Evolutionary conservation across 495 filamentous ascomycete genomes (phyloP).

Genomic region (Neurospora discreta): DNA sequence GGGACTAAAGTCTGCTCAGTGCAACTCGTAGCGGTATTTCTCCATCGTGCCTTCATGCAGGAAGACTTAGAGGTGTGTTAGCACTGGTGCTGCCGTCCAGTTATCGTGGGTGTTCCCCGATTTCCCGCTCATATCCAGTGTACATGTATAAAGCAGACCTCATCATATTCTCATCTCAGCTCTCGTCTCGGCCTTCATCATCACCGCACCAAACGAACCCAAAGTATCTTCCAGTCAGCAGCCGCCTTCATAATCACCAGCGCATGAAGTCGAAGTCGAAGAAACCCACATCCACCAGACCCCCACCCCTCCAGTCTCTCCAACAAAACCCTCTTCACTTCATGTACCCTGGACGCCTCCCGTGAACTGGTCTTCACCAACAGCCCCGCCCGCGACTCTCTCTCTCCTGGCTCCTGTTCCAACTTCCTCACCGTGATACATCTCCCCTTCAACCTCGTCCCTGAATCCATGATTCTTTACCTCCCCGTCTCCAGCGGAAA

Average conservation of each 20-base stretch:
- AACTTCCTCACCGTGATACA: background rate
- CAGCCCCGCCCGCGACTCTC: background rate
- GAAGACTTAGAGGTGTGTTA: background rate
- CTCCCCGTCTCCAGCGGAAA: background rate
- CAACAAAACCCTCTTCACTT: constrained; percentile 9
- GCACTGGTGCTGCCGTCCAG: background rate
- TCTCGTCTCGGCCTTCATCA: background rate
- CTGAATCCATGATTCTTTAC: background rate
- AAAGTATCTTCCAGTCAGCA: background rate
- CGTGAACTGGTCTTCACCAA: constrained; percentile 11
- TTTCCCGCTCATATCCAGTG: background rate
- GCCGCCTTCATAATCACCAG: background rate
- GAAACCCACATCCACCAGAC: background rate
- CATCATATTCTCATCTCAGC: background rate
- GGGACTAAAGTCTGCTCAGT: background rate
- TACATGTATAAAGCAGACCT: background rate
- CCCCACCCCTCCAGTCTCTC: constrained; percentile 1
- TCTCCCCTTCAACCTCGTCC: background rate
- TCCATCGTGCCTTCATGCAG: background rate
- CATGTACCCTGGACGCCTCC: constrained; percentile 1
- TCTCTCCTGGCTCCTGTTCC: constrained; percentile 7
- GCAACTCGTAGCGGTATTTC: background rate
- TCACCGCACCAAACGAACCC: background rate
- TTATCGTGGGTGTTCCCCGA: background rate
- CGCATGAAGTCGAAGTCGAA: background rate